phyloP scores from a whole-genome alignment of 2,329 filamentous ascomycete genomes.

The Pseudonectria foliicola region DNA sequence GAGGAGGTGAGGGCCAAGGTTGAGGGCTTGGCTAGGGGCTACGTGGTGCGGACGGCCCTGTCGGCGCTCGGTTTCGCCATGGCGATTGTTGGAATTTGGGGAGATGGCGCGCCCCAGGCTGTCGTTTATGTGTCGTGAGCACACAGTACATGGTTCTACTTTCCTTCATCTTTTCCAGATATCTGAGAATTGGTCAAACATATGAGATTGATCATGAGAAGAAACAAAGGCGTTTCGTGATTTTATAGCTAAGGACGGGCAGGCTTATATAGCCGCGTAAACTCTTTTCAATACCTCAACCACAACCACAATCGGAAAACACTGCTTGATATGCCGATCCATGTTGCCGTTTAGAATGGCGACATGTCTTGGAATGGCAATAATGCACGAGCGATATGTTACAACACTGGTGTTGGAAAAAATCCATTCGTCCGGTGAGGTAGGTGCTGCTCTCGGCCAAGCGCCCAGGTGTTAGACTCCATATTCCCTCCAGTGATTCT shows the following conservation, averaged over 20 bases:
- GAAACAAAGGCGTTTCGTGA: slow-evolving; percentile 11
- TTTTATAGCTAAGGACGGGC: slow-evolving; percentile 5
- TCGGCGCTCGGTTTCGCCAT: slow-evolving; percentile 52
- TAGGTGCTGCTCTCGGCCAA: no score
- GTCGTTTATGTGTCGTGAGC: slow-evolving; percentile 27
- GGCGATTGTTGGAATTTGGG: slow-evolving; percentile 60
- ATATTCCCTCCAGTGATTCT: slow-evolving; percentile 7
- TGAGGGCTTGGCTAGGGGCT: slow-evolving; percentile 47
- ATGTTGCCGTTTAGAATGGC: not conserved
- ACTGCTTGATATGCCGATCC: slow-evolving; percentile 1
- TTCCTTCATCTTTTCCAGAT: not conserved
- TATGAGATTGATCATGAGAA: slow-evolving; percentile 9
- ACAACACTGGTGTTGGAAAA: no score
- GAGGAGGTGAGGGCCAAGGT: slow-evolving; percentile 54
- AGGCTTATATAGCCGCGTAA: slow-evolving; percentile 1
- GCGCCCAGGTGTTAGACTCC: no score
- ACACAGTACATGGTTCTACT: not conserved
- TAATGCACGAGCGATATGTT: no score
- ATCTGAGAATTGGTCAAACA: not conserved
- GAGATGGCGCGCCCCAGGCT: slow-evolving; percentile 43
- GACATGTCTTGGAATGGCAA: not conserved
- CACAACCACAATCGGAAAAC: slow-evolving; percentile 6
- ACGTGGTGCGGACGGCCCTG: slow-evolving; percentile 46
- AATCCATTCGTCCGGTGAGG: no score
- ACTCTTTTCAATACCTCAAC: slow-evolving; percentile 12